Evolutionary conservation across 768 basidiomycete genomes (phyloP), one percentile per base, ranked within the genome.

Genomic region (Podaxis pistillaris): DNA sequence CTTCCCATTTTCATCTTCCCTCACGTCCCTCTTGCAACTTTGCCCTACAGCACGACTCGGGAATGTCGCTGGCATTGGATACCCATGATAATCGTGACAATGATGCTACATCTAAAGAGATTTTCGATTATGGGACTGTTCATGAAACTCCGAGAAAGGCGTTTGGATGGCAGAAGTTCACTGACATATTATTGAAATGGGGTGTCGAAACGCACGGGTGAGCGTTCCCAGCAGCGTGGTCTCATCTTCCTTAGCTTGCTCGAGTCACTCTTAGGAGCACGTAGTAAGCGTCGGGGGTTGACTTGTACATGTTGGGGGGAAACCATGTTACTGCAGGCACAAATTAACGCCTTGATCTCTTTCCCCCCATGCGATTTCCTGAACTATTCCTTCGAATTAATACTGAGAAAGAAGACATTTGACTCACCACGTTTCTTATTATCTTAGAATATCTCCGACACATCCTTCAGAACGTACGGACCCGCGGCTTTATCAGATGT

Each of bases 401-500:
- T 11, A 19, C 49, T 12, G 12, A 24, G 49, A 15, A 52, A 40
- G 51, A 53, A 52, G 41, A 19, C 38, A 17, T 22, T 49, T 36
- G 17, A 55, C 19, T 55, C 4, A 55, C 22, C 22, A 36, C n/a
- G 19, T 26, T 40, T 26, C 33, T 40, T 30, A 30, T 41, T 22
- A 9, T 44, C 33, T 28, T 58, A 86, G 87, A 0, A 87, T 84
- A 24, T 71, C 80, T 19, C 88, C 88, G 3, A 81, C 84, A 1
- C 70, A 81, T 0, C 66, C 71, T 1, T 80, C 81, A 28, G 74
- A 83, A 47, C 81, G 87, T 51, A 78, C 68, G 8, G 88, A 89
- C 67, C 81, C 75, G n/a, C 81, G 83, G 51, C 80, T 84, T 56
- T 83, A 83, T 67, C 86, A 89, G 63, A 72, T 88, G 67, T 89